These are phyloP conservation scores for Abrus pulchellus DNA, from an alignment of 306 rosid species.

Conservation along the genomic window DNA sequence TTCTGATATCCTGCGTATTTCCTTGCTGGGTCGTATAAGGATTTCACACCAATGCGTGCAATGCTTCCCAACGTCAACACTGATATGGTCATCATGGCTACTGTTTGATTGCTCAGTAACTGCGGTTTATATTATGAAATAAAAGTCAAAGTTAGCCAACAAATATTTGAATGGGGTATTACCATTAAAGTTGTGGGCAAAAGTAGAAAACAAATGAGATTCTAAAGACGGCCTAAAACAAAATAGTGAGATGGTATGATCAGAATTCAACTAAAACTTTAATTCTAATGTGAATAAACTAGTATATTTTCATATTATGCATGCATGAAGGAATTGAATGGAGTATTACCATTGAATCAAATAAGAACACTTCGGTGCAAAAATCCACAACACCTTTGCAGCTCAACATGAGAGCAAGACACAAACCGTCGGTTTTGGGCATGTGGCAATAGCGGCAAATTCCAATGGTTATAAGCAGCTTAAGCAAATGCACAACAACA, in stretches of 20 bases:
- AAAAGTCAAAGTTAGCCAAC: too few relatives aligned
- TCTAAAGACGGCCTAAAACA: too few relatives aligned
- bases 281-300: too few relatives aligned
- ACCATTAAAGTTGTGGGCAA: too few relatives aligned
- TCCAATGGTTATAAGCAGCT: constrained; percentile 29
- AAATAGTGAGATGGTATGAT: too few relatives aligned
- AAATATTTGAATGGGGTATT: too few relatives aligned
- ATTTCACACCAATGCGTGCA: constrained; percentile 46
- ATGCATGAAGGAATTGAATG: background rate
- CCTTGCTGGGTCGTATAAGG: constrained; percentile 56
- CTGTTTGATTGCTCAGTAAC: background rate
- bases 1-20: constrained; percentile 51
- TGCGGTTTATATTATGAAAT: constrained; percentile 21
- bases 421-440: constrained; percentile 52
- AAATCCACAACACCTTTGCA: constrained; percentile 68
- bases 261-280: too few relatives aligned
- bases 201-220: too few relatives aligned
- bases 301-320: too few relatives aligned
- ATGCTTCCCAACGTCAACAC: constrained; percentile 41
- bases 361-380: background rate
- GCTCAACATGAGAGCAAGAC: constrained; percentile 58
- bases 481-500: constrained; percentile 3
- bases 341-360: constrained; percentile 42
- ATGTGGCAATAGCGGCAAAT: constrained; percentile 45
- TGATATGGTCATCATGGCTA: background rate